These are phyloP conservation scores for Sungouiozyma intestinalis DNA, from an alignment of 805 yeast species.

Conservation along the genomic window DNA sequence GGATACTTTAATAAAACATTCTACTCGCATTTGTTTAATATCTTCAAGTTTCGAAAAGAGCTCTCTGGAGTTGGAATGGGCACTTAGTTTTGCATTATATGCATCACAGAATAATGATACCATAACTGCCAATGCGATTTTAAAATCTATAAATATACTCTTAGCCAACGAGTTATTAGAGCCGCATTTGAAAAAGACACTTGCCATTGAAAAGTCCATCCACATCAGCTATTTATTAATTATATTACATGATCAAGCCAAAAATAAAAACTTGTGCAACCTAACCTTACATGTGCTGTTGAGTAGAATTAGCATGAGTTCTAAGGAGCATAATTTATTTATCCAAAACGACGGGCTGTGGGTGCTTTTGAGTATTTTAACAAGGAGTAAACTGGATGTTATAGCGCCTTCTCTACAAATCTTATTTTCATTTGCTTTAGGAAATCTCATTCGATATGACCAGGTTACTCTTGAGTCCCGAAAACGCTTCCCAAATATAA, in stretches of 20 bases:
- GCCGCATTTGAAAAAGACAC: slow-evolving; percentile 35
- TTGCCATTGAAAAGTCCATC: slow-evolving; percentile 39
- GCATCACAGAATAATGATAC: slow-evolving; percentile 31
- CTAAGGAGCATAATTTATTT: slow-evolving; percentile 11
- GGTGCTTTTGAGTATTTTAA: neutral
- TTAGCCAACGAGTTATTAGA: slow-evolving; percentile 31
- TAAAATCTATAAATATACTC: slow-evolving; percentile 23
- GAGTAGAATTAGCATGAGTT: neutral
- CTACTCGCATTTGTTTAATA: neutral
- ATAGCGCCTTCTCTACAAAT: neutral
- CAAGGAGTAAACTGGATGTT: neutral
- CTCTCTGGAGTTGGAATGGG: slow-evolving; percentile 33
- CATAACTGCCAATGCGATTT: slow-evolving; percentile 19
- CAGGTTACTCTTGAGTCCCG: neutral
- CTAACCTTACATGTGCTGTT: neutral
- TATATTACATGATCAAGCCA: neutral
- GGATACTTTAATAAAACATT: neutral
- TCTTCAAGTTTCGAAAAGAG: neutral
- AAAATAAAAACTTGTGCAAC: neutral
- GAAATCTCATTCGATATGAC: neutral
- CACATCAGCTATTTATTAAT: slow-evolving; percentile 28
- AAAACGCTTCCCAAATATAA: slow-evolving; percentile 3
- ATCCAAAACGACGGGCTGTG: slow-evolving; percentile 11
- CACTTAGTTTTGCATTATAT: slow-evolving; percentile 43
- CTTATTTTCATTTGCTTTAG: neutral